Conservation (phyloP, 768 basidiomycete species). For the Leccinellum rugosiceps region DNA sequence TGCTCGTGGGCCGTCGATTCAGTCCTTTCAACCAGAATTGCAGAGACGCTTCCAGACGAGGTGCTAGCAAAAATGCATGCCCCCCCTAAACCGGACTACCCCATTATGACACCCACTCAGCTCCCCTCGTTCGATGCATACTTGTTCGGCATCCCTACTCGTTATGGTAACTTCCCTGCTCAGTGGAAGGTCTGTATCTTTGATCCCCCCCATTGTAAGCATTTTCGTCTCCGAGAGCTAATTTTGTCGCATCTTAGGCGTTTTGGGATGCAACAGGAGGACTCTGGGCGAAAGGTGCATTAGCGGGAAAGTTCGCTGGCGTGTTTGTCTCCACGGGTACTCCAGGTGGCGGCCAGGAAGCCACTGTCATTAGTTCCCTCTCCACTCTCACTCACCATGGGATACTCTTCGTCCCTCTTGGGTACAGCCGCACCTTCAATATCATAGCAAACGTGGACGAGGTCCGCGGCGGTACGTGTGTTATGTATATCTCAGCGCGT, state of each 20-base stretch:
- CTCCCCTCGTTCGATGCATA: conserved; percentile 66
- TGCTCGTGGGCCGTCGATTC: background rate
- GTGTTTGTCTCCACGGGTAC: conserved; percentile 71
- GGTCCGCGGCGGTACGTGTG: conserved; percentile 54
- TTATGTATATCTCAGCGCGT: background rate
- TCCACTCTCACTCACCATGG: conserved; percentile 71
- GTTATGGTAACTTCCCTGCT: conserved; percentile 76
- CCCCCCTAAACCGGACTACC: conserved; percentile 68
- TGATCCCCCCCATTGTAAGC: background rate
- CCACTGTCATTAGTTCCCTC: conserved; percentile 49
- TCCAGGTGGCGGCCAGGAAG: conserved; percentile 81
- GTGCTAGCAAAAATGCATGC: conserved; percentile 68
- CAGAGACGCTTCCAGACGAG: conserved; percentile 75
- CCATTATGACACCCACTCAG: conserved; percentile 53
- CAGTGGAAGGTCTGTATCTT: conserved; percentile 64
- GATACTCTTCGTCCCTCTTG: conserved; percentile 68
- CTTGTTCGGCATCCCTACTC: conserved; percentile 75
- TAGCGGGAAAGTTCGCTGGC: conserved; percentile 74
- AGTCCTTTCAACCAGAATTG: conserved; percentile 44
- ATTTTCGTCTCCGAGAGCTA: background rate
- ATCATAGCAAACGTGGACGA: conserved; percentile 43
- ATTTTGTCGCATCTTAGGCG: conserved; percentile 33
- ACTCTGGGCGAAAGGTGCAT: conserved; percentile 56
- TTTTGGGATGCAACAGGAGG: conserved; percentile 78
- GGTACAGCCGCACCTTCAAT: conserved; percentile 51